Base-by-base conservation (phyloP, 805 yeast species). In the Scheffersomyces amazonensis region DNA sequence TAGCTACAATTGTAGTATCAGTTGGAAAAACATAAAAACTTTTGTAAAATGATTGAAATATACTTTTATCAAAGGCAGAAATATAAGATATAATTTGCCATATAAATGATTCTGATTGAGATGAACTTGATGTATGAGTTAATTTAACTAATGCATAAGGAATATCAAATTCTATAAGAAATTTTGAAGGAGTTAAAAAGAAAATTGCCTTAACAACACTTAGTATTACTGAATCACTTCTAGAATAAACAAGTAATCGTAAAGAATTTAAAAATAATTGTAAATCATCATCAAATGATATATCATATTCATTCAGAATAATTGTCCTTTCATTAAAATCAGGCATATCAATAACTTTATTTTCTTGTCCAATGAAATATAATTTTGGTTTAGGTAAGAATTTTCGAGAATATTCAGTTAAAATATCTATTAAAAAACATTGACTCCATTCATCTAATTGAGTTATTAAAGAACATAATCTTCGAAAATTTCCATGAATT, bases 401-500 rank as follows among this genome's bases (percentile, higher is more conserved):
- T 6, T 60, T 48, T 37, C 89, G 73, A 23, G 79, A 67, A 56
- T 93, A 93, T 36, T 78, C 76, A 0, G 82, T 75, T 35, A 90
- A 64, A 4, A 86, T 48, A 34, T 85, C 86, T 16, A 87, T 62
- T 12, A 81, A 57, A 9, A 66, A 53, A 0, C 73, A 58, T 51
- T 85, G 89, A 7, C 87, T 63, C 84, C 89, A 87, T 37, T 81
- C 83, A 41, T 89, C 95, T 38, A 91, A 67, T 1, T 73, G 67
- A 0, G 52, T 46, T 19, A 78, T 44, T 22, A 70, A 58, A 1
- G 64, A 52, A 41, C 87, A 79, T 35, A 74, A 73, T 16, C 80
- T 71, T 21, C 85, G 73, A 54, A 73, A 85, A 48, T 80, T 78
- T 2, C 83, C 78, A 54, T 93, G 98, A 2, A 91, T 58, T 23